These are phyloP conservation scores for Boletus edulis DNA, from an alignment of 768 basidiomycete species.

Conservation along the genomic window DNA sequence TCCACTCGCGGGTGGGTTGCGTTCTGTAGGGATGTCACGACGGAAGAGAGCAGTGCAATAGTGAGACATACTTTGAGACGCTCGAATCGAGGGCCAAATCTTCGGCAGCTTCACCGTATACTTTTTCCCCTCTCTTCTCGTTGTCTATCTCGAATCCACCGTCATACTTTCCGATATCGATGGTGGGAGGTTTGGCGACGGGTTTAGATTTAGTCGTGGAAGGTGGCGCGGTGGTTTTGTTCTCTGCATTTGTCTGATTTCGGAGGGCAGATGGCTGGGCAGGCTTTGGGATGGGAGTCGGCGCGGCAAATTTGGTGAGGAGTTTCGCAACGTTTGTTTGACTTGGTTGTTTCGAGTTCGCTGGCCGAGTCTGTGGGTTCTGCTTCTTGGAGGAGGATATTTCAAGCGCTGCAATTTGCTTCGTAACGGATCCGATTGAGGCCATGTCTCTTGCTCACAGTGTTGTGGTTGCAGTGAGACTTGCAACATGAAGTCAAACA, in stretches of 20 bases:
- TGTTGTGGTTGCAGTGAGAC: neutral
- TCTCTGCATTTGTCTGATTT: constrained; percentile 33
- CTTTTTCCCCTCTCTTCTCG: constrained; percentile 70
- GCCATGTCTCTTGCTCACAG: constrained; percentile 34
- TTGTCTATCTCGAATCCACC: constrained; percentile 95
- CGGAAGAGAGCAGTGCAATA: neutral
- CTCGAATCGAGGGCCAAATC: constrained; percentile 86
- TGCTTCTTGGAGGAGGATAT: constrained; percentile 52
- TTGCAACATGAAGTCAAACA: neutral
- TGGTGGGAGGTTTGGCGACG: constrained; percentile 18
- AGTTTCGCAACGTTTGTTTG: constrained; percentile 67
- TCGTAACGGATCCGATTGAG: constrained; percentile 52
- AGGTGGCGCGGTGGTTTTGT: constrained; percentile 27
- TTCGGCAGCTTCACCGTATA: constrained; percentile 76
- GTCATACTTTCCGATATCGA: constrained; percentile 91
- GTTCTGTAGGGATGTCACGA: constrained; percentile 38
- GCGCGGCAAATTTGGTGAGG: constrained; percentile 70
- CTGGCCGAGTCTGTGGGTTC: constrained; percentile 29
- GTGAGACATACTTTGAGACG: constrained; percentile 52
- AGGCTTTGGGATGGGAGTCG: constrained; percentile 42
- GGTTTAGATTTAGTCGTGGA: constrained; percentile 22
- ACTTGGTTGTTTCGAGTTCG: constrained; percentile 52
- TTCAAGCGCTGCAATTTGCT: constrained; percentile 69
- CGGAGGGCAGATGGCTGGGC: constrained; percentile 42
- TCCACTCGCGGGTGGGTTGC: constrained; percentile 82